Evolutionary conservation across 441 rosid species (phyloP).

Genomic region (Geranium incanum): DNA sequence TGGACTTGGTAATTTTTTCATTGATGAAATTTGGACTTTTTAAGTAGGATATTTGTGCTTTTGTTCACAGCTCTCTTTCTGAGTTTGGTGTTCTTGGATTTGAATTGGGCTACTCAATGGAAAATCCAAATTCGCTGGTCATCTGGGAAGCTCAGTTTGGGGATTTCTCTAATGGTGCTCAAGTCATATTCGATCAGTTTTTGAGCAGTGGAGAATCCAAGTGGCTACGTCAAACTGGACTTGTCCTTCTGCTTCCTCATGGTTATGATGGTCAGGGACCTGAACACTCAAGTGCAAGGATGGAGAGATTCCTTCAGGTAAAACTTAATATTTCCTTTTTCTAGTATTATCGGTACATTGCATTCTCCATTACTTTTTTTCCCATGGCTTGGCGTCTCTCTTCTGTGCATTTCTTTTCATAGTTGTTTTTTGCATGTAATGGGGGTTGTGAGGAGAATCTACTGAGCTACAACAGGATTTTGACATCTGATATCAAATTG

Average conservation of each 20-base stretch:
- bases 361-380: too few species aligned
- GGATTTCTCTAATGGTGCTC: constrained; percentile 41
- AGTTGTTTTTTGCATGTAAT: too few species aligned
- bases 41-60: constrained; percentile 14
- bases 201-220: constrained; percentile 33
- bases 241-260: constrained; percentile 85
- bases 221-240: constrained; percentile 95
- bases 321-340: background rate
- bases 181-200: too few species aligned
- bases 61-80: constrained; percentile 74
- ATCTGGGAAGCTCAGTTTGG: constrained; percentile 99
- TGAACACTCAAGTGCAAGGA: constrained; percentile 94
- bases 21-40: constrained; percentile 6
- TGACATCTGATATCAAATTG: too few species aligned
- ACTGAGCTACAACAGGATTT: too few species aligned
- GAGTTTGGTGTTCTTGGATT: constrained; percentile 96
- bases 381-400: too few species aligned
- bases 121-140: constrained; percentile 80
- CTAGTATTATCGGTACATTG: too few species aligned
- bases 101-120: constrained; percentile 32
- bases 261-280: constrained; percentile 99
- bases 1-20: background rate
- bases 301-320: constrained; percentile 96
- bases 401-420: too few species aligned
- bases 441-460: too few species aligned